Evolutionary conservation across 2,329 filamentous ascomycete genomes (phyloP).

Genomic region (Fusarium sororula): DNA sequence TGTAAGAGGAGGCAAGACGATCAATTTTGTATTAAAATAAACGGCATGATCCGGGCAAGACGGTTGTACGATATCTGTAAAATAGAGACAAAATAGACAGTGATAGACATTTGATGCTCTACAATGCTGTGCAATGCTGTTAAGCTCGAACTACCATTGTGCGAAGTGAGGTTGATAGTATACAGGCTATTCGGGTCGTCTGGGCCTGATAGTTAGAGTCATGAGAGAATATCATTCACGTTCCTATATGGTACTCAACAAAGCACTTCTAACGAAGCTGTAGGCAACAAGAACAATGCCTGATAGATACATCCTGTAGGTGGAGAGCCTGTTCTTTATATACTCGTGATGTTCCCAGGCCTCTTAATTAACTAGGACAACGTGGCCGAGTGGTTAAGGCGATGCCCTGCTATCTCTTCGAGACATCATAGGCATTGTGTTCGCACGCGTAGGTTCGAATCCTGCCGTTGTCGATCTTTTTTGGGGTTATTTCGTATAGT

Average conservation of each 20-base stretch:
- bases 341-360: accelerated
- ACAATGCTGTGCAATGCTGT: background rate
- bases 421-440: constrained; percentile 23
- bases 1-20: constrained; percentile 71
- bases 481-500: background rate
- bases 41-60: background rate
- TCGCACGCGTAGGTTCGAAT: constrained; percentile 33
- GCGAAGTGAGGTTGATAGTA: background rate
- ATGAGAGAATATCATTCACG: background rate
- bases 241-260: background rate
- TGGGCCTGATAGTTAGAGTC: background rate
- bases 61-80: constrained; percentile 21
- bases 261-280: background rate
- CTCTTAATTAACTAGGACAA: background rate
- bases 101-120: background rate
- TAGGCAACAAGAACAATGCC: background rate
- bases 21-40: constrained; percentile 74
- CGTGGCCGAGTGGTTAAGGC: constrained; percentile 33
- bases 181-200: background rate
- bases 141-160: background rate
- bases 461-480: constrained; percentile 19
- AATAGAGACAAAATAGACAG: constrained; percentile 13
- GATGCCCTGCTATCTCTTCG: constrained; percentile 27
- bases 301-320: background rate
- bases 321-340: accelerated